Conservation (phyloP, 108 stramenopile genomes). For the Craspedostauros australis region DNA sequence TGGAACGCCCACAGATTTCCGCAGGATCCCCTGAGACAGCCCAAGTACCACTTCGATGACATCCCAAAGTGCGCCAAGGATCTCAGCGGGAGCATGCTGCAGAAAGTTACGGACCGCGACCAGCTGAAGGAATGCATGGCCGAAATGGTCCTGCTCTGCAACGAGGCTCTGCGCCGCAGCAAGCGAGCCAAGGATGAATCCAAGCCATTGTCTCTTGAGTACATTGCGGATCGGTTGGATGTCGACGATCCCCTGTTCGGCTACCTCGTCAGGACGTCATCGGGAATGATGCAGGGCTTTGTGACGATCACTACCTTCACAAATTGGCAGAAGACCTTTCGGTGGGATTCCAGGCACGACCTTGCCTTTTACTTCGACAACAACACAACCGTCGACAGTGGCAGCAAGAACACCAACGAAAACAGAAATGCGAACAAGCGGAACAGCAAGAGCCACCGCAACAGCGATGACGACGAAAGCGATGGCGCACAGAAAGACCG, state of each 20-base stretch:
- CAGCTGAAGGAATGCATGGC: slow-evolving; percentile 74
- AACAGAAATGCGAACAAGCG: background rate
- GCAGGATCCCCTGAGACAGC: slow-evolving; percentile 63
- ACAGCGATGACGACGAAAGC: background rate
- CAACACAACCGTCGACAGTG: background rate
- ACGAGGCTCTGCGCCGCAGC: slow-evolving; percentile 73
- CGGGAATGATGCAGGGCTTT: slow-evolving; percentile 86
- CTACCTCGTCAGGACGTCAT: slow-evolving; percentile 57
- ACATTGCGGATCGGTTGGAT: slow-evolving; percentile 89
- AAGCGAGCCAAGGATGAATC: slow-evolving; percentile 7
- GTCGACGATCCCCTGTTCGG: slow-evolving; percentile 87
- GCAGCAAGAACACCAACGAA: background rate
- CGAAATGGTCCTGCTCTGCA: slow-evolving; percentile 83
- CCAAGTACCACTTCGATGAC: slow-evolving; percentile 55
- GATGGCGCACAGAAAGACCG: background rate
- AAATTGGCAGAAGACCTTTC: slow-evolving; percentile 80
- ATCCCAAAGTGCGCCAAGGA: slow-evolving; percentile 46
- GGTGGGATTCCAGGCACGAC: slow-evolving; percentile 84
- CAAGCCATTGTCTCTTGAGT: slow-evolving; percentile 86
- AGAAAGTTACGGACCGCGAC: slow-evolving; percentile 52
- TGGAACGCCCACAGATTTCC: slow-evolving; percentile 56
- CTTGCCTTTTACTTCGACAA: slow-evolving; percentile 49
- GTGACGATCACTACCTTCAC: slow-evolving; percentile 87
- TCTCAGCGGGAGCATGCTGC: slow-evolving; percentile 49
- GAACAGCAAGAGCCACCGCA: too few species aligned